These are phyloP conservation scores for Aspergillus pseudotamarii DNA, from an alignment of 2,329 filamentous ascomycete genomes.

Conservation along the genomic window DNA sequence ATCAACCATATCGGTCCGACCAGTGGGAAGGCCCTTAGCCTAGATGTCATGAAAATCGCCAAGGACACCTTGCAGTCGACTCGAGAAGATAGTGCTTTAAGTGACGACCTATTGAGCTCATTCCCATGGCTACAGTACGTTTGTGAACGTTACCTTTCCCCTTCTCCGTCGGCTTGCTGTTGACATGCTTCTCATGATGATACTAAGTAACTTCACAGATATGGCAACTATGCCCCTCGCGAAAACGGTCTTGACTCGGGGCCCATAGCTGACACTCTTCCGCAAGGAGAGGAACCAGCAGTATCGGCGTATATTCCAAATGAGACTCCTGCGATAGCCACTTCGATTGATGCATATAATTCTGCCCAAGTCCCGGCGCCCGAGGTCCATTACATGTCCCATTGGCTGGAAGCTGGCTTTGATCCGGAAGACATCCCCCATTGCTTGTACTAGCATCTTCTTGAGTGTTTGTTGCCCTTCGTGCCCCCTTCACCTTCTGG, in stretches of 20 bases:
- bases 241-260: too few relatives aligned
- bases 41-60: conserved; percentile 14
- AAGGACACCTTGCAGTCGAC: conserved; percentile 5
- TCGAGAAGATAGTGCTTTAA: not conserved
- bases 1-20: conserved; percentile 11
- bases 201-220: too few relatives aligned
- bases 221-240: too few relatives aligned
- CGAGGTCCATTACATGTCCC: not conserved
- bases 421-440: not conserved
- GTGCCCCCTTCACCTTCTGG: too few relatives aligned
- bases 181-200: too few relatives aligned
- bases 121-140: conserved; percentile 8
- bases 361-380: not conserved
- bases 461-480: too few relatives aligned
- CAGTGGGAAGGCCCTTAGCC: conserved; percentile 7
- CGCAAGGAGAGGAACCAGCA: too few relatives aligned
- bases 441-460: not conserved
- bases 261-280: too few relatives aligned
- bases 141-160: not conserved
- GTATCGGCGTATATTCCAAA: too few relatives aligned
- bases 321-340: too few relatives aligned
- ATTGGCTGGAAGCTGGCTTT: not conserved
- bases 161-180: not conserved
- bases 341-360: too few relatives aligned
- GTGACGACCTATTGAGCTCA: not conserved